These are phyloP conservation scores for Knoxdaviesia proteae DNA, from an alignment of 2,329 filamentous ascomycete genomes.

Conservation along the genomic window DNA sequence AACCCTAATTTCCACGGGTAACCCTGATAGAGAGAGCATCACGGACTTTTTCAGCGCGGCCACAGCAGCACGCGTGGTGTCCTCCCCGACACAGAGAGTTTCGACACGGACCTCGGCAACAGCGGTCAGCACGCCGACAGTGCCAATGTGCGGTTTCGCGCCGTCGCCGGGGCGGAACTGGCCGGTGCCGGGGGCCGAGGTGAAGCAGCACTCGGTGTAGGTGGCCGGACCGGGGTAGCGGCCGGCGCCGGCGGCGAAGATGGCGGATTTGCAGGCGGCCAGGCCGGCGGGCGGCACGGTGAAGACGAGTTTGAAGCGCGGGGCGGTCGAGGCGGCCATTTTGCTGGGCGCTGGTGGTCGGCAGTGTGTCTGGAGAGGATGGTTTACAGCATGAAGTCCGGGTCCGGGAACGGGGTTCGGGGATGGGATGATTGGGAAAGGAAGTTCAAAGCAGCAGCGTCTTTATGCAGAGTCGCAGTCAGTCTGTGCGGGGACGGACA, in stretches of 20 bases:
- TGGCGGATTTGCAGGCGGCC: conserved; percentile 29
- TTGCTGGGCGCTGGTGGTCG: no score
- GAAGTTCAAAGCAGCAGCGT: no score
- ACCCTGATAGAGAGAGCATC: background rate
- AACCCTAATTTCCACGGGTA: background rate
- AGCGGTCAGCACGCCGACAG: conserved; percentile 32
- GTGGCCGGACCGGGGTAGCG: conserved; percentile 25
- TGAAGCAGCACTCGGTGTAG: conserved; percentile 35
- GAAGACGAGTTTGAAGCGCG: conserved; percentile 23
- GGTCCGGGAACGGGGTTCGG: no score
- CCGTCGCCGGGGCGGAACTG: conserved; percentile 43
- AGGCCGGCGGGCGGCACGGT: conserved; percentile 22
- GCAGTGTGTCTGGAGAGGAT: no score
- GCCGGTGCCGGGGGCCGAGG: conserved; percentile 28
- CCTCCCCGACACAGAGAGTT: conserved; percentile 37
- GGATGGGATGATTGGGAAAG: no score
- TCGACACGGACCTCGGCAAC: conserved; percentile 42
- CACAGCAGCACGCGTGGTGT: conserved; percentile 34
- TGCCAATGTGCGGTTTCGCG: conserved; percentile 43
- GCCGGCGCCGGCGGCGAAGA: conserved; percentile 38
- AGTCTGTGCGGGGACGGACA: no score
- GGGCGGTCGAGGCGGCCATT: no score
- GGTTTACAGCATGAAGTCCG: no score
- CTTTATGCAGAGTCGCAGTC: no score
- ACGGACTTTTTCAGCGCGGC: conserved; percentile 43